A percentile compares a stretch with the other conserved stretches of the same genome.
These are phyloP conservation scores for Pleurotus sapidus DNA, from an alignment of 768 basidiomycete genomes.

Conservation along the genomic window DNA sequence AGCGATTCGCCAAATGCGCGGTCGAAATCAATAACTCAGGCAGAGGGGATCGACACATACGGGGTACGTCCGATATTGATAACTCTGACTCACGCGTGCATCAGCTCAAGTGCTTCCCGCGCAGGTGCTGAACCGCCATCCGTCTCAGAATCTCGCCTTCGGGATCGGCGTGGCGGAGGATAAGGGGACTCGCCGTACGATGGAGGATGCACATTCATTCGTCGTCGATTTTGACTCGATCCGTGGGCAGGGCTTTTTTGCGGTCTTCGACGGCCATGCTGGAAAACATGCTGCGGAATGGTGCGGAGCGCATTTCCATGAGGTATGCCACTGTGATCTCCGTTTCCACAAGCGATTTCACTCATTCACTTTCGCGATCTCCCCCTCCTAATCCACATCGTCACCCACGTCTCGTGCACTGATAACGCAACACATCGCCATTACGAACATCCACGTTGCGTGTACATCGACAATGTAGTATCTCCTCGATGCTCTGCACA, in stretches of 20 bases:
- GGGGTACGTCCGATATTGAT: conserved; percentile 49
- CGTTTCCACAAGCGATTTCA: too few relatives aligned
- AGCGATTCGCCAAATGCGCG: conserved; percentile 73
- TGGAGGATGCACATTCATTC: conserved; percentile 98
- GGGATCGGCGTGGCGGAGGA: conserved; percentile 79
- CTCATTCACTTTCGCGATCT: too few relatives aligned
- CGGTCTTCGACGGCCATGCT: conserved; percentile 97
- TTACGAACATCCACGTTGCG: too few relatives aligned
- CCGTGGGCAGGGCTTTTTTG: conserved; percentile 96
- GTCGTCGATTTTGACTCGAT: conserved; percentile 91
- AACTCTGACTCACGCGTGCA: background rate
- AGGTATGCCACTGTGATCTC: conserved; percentile 36
- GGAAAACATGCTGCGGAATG: conserved; percentile 99
- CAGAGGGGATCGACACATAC: conserved; percentile 64
- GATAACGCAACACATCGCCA: too few relatives aligned
- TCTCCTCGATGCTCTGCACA: conserved; percentile 68
- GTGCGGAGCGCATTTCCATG: conserved; percentile 96
- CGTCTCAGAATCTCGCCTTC: conserved; percentile 61
- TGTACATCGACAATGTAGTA: conserved; percentile 21
- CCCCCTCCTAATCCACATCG: too few relatives aligned
- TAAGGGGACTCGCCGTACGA: conserved; percentile 85
- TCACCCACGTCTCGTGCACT: too few relatives aligned
- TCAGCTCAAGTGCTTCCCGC: conserved; percentile 3
- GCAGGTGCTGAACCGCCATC: conserved; percentile 76
- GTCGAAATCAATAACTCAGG: conserved; percentile 78